Conservation (phyloP, 257 asterid genomes). For the Vinca minor region DNA sequence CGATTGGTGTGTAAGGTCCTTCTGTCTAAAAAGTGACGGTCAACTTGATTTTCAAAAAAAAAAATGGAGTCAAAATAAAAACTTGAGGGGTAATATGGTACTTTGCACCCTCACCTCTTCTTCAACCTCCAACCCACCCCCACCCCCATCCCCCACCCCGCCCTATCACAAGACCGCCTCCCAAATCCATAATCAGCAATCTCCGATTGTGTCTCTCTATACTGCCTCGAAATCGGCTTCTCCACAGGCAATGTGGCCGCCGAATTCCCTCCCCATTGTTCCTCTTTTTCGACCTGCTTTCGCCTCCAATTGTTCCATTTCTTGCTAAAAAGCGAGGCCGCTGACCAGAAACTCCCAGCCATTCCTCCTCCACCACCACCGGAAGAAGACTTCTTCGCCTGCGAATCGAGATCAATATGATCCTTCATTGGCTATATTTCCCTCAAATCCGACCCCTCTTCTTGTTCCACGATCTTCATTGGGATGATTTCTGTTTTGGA, state of each 20-base stretch:
- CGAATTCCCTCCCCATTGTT: conserved; percentile 37
- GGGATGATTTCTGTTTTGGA: too few relatives aligned
- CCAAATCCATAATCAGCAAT: conserved; percentile 85
- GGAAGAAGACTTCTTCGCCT: conserved; percentile 46
- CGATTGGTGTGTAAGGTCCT: too few relatives aligned
- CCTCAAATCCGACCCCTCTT: conserved; percentile 20
- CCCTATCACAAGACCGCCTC: conserved; percentile 76
- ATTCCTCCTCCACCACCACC: conserved; percentile 50
- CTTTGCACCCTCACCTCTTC: too few relatives aligned
- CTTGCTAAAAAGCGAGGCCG: conserved; percentile 82
- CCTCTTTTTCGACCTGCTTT: conserved; percentile 63
- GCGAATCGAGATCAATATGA: conserved; percentile 57
- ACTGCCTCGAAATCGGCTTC: conserved; percentile 61
- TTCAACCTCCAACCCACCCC: too few relatives aligned
- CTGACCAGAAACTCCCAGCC: conserved; percentile 55
- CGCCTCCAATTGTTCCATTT: conserved; percentile 86
- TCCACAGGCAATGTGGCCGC: conserved; percentile 57
- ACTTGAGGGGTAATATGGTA: too few relatives aligned
- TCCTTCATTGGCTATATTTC: conserved; percentile 69
- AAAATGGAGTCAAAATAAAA: too few relatives aligned
- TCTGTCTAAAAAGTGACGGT: too few relatives aligned
- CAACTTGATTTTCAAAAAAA: too few relatives aligned
- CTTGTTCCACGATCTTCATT: conserved; percentile 65
- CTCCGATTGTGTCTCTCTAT: conserved; percentile 73
- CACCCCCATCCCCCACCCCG: too few relatives aligned